Evolutionary conservation across 805 yeast genomes (phyloP).

Genomic region (Wickerhamiella alocasiicola): DNA sequence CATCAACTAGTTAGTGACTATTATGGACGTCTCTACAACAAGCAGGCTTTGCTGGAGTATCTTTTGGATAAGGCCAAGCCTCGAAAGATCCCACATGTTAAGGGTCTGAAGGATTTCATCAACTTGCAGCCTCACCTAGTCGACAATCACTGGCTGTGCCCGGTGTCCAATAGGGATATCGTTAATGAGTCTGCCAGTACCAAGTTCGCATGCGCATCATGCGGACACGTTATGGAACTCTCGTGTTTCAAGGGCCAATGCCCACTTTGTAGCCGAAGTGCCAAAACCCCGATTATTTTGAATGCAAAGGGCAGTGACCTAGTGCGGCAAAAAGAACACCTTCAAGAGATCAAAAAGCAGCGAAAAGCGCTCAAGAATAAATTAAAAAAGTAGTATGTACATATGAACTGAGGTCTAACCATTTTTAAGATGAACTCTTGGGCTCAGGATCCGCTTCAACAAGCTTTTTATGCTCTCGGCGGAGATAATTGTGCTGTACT

Average conservation of each 20-base stretch:
- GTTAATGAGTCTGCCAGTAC: constrained; percentile 26
- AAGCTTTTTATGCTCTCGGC: constrained; percentile 12
- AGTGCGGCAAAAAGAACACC: constrained; percentile 20
- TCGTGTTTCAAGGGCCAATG: constrained; percentile 21
- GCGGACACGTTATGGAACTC: constrained; percentile 26
- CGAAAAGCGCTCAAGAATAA: constrained; percentile 23
- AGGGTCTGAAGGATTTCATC: constrained; percentile 34
- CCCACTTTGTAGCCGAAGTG: constrained; percentile 29
- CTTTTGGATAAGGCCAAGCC: constrained; percentile 30
- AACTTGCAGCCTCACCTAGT: constrained; percentile 29
- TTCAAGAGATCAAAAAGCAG: constrained; percentile 17
- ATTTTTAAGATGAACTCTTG: background rate
- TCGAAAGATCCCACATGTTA: constrained; percentile 25
- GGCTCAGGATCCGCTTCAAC: background rate
- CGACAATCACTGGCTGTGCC: constrained; percentile 28
- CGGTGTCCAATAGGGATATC: constrained; percentile 29
- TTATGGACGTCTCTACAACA: constrained; percentile 51
- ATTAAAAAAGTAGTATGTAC: constrained; percentile 29
- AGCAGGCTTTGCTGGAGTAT: constrained; percentile 48
- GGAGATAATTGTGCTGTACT: constrained; percentile 1
- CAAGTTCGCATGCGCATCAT: constrained; percentile 35
- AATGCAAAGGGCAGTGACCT: constrained; percentile 28
- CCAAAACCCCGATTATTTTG: constrained; percentile 27
- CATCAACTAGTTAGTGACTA: constrained; percentile 49
- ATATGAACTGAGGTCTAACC: constrained; percentile 15